Percentiles rank a stretch among this genome's conserved stretches.
phyloP scores from a whole-genome alignment of 1,284 basidiomycete genomes.

The Leccinum pallidistipes region DNA sequence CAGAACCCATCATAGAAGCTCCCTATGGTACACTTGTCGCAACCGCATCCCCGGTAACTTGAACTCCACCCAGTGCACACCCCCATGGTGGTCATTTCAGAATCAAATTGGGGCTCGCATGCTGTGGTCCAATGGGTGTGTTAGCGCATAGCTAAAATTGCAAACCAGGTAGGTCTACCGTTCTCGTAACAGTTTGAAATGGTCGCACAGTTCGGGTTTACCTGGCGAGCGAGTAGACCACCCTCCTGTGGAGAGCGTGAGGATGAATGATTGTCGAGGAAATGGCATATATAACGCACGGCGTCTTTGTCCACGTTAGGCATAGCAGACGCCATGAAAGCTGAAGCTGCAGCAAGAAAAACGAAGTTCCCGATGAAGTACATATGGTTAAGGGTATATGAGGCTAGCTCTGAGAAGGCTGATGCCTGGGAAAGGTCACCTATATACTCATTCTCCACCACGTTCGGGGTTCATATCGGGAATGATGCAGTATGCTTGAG shows the following conservation, averaged over 20 bases:
- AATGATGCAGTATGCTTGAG: not conserved
- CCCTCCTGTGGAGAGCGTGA: not conserved
- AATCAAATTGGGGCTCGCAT: not conserved
- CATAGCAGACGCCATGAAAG: conserved; percentile 5
- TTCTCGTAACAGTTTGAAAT: conserved; percentile 6
- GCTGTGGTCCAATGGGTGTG: not conserved
- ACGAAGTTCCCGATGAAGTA: conserved; percentile 2
- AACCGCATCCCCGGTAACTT: not conserved
- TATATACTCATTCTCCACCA: not conserved
- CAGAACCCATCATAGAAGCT: not conserved
- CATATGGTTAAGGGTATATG: not conserved
- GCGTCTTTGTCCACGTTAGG: not conserved
- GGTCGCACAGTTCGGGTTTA: conserved; percentile 1
- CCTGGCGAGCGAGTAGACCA: conserved; percentile 1
- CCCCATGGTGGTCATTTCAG: not conserved
- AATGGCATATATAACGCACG: conserved; percentile 2
- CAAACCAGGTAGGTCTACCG: not conserved
- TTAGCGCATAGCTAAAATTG: not conserved
- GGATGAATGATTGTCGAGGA: not conserved
- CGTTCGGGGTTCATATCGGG: not conserved
- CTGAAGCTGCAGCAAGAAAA: conserved; percentile 2
- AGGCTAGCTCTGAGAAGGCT: not conserved
- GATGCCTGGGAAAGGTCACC: not conserved
- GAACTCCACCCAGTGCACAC: not conserved
- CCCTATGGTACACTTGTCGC: not conserved